A percentile compares a stretch with the other conserved stretches of the same genome.
These are phyloP conservation scores for Acmispon strigosus DNA, from an alignment of 306 rosid species.

Conservation along the genomic window DNA sequence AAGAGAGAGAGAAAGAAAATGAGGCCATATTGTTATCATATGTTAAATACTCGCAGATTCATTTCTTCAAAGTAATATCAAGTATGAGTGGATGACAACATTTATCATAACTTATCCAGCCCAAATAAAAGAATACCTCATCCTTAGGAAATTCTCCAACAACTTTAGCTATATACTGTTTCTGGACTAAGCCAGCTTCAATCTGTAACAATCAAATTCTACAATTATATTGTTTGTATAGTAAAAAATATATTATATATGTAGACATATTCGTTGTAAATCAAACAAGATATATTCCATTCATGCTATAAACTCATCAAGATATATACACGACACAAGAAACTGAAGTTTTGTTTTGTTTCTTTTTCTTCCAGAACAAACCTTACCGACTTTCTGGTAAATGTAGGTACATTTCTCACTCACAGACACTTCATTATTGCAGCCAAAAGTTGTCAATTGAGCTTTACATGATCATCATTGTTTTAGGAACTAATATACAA, in stretches of 20 bases:
- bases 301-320: neutral
- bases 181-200: slow-evolving; percentile 72
- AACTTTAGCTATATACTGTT: slow-evolving; percentile 78
- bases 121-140: slow-evolving; percentile 46
- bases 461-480: neutral
- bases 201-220: slow-evolving; percentile 48
- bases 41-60: neutral
- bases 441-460: neutral
- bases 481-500: neutral
- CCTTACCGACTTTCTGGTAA: neutral
- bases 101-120: slow-evolving; percentile 16
- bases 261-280: neutral
- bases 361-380: neutral
- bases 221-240: neutral
- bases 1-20: neutral
- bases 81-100: neutral
- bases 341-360: neutral
- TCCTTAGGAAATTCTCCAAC: slow-evolving; percentile 62
- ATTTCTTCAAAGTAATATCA: slow-evolving; percentile 5
- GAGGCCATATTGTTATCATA: neutral
- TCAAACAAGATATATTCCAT: neutral
- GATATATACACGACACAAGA: slow-evolving; percentile 3
- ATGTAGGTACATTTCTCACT: neutral
- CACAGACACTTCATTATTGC: neutral
- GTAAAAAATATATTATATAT: neutral